These are phyloP conservation scores for Balakata baccata DNA, from an alignment of 345 rosid species.

Conservation along the genomic window DNA sequence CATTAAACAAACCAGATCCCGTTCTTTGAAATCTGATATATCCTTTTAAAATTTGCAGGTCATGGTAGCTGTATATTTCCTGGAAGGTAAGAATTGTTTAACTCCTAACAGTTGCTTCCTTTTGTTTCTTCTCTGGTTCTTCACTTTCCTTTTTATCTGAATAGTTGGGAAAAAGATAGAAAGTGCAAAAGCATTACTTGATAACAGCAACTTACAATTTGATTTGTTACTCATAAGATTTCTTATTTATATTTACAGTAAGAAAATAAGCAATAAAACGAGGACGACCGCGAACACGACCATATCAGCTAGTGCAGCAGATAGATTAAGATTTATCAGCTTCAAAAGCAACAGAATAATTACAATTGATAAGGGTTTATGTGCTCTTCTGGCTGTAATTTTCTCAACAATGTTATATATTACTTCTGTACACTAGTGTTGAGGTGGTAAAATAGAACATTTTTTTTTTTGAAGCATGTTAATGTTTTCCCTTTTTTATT, in stretches of 20 bases:
- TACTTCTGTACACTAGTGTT: conserved; percentile 30
- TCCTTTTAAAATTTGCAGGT: conserved; percentile 49
- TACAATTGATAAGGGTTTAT: conserved; percentile 22
- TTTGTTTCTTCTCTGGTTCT: neutral
- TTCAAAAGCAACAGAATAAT: conserved; percentile 32
- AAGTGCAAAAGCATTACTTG: conserved; percentile 13
- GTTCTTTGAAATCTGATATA: conserved; percentile 11
- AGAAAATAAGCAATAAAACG: conserved; percentile 63
- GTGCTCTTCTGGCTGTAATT: conserved; percentile 29
- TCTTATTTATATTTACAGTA: conserved; percentile 42
- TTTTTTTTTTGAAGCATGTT: conserved; percentile 10
- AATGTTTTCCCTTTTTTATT: neutral
- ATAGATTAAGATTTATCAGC: conserved; percentile 26
- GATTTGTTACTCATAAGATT: neutral
- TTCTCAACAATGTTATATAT: conserved; percentile 43
- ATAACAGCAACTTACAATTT: neutral
- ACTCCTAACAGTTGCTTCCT: neutral
- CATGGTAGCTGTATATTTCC: conserved; percentile 91
- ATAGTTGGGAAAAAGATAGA: neutral
- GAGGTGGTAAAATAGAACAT: conserved; percentile 16
- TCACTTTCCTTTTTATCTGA: neutral
- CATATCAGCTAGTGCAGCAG: conserved; percentile 40
- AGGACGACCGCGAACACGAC: conserved; percentile 59
- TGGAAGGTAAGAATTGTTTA: conserved; percentile 62
- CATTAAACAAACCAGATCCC: conserved; percentile 8